Conservation (phyloP, 1,284 basidiomycete genomes). For the Inonotus hispidus region DNA sequence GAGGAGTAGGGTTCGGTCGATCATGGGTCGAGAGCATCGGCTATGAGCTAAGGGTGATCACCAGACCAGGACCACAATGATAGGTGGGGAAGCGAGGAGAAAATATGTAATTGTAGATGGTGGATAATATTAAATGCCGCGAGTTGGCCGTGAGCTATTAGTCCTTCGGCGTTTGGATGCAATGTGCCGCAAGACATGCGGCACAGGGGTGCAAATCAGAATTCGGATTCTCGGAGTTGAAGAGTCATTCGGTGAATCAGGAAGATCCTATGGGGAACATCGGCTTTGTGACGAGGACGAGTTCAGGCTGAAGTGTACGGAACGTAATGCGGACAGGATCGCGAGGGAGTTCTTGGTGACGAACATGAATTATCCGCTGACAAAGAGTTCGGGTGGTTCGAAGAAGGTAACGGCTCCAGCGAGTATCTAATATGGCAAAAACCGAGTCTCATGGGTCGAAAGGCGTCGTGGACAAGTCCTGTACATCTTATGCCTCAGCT, state of each 20-base stretch:
- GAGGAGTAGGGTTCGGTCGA: neutral
- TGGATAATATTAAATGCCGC: neutral
- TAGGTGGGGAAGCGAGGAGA: neutral
- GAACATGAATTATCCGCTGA: neutral
- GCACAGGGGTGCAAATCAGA: neutral
- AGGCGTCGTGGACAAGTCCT: neutral
- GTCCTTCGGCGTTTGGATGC: neutral
- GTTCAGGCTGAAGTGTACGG: neutral
- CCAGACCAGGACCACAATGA: neutral
- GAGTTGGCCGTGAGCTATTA: too few relatives aligned
- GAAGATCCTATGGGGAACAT: neutral
- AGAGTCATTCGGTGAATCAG: neutral
- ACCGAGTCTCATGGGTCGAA: neutral
- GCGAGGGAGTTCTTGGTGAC: too few relatives aligned
- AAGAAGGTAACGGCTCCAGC: neutral
- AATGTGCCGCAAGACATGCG: neutral
- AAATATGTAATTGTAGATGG: neutral
- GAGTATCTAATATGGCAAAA: neutral
- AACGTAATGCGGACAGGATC: too few relatives aligned
- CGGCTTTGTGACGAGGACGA: neutral
- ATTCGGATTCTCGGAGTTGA: neutral
- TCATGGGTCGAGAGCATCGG: neutral
- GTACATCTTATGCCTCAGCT: neutral
- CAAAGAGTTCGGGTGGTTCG: neutral
- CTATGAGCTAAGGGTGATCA: neutral